Base-by-base conservation (phyloP, 345 rosid genomes). In the Lepidium aucheri region DNA sequence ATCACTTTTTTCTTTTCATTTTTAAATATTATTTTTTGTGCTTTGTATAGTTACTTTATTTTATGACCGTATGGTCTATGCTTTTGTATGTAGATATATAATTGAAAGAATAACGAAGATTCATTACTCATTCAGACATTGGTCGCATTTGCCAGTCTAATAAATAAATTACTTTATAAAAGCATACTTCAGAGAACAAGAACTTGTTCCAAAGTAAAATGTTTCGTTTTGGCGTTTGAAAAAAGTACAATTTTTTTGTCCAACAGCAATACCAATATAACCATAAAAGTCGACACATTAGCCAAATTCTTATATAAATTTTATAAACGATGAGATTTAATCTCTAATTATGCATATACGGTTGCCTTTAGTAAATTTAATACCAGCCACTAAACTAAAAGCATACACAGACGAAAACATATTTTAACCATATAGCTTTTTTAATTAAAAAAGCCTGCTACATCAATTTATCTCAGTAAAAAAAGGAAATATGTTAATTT, bases 191-290 rank as follows among this genome's bases (percentile, higher is more conserved):
- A 57, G 53, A 46, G 70, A 64, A 72, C 45, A 49, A 40, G 58
- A 57, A 56, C 52, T 63, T 64, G 65, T 71, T 71, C 75, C 65
- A 63, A 63, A 71, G 59, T 55, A 18, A 46, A 28, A 47, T 54
- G 28, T 38, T 49, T 63, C 34, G 46, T 55, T 43, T 55, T 52
- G 39, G 39, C 43, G 51, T 26, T 63, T 45, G 49, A 30, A 28
- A 54, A 26, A 71, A 52, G 12, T 63, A 6, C 54, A 61, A 32
- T 12, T n/a, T n/a, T n/a, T n/a, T n/a, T n/a, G n/a, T n/a, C n/a
- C n/a, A n/a, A n/a, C n/a, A n/a, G n/a, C n/a, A n/a, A n/a, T n/a
- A n/a, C n/a, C n/a, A n/a, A n/a, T n/a, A n/a, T n/a, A n/a, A n/a
- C n/a, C n/a, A n/a, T 35, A 17, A 13, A 35, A 53, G 49, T 12